Evolutionary conservation across 345 rosid genomes (phyloP).

Genomic region (Eucalyptus shirleyi): DNA sequence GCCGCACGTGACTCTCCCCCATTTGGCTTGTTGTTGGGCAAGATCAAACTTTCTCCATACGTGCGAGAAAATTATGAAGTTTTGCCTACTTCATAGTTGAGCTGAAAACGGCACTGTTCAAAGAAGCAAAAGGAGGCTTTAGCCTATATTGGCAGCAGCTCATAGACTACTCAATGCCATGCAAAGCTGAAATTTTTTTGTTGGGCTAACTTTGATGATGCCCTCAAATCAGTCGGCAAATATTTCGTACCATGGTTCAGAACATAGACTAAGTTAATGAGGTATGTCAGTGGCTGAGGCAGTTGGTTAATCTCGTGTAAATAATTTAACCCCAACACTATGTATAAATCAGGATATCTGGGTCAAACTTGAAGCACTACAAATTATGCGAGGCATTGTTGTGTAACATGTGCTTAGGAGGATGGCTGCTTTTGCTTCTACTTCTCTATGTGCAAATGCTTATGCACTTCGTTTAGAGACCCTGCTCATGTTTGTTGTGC

Average conservation of each 20-base stretch:
- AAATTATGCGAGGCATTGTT: neutral
- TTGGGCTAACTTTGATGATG: neutral
- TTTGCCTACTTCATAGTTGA: neutral
- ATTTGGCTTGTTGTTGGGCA: neutral
- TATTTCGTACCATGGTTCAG: neutral
- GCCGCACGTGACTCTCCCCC: neutral
- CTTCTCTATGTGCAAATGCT: neutral
- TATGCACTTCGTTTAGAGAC: neutral
- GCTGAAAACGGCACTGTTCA: neutral
- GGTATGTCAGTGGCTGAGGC: neutral
- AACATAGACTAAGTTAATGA: neutral
- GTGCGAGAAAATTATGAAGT: neutral
- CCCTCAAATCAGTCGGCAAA: neutral
- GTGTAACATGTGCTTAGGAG: neutral
- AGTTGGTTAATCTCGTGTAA: neutral
- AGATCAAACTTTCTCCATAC: no score
- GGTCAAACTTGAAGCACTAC: neutral
- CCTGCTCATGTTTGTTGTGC: neutral
- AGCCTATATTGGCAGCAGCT: neutral
- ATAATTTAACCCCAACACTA: neutral
- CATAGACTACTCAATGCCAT: neutral
- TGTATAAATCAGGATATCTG: neutral
- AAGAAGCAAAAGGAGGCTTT: neutral
- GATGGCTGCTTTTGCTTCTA: neutral
- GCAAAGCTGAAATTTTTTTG: neutral